Evolutionary conservation across 1,139 yeast genomes (phyloP), one percentile per base, ranked within the genome.

Genomic region (Lodderomyces margitis): DNA sequence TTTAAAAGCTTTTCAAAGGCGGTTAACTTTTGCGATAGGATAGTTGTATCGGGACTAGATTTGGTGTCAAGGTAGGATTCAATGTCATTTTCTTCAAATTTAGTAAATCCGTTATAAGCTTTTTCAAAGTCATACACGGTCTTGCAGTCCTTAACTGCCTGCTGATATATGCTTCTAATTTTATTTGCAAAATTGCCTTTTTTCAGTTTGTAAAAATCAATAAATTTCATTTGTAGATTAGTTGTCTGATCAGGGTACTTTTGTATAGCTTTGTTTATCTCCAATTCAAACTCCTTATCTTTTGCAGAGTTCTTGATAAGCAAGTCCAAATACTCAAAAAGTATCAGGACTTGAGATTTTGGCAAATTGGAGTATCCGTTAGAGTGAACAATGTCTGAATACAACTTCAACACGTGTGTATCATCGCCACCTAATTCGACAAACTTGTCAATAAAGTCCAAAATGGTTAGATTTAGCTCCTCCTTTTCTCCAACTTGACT

Each of bases 241-340:
- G 82, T 78, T 34, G 64, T 56, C 50, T 84, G 89, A 50, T 83
- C 89, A 0, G 88, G 81, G 52, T 76, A 86, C 42, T 68, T 69
- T 2, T 45, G 38, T 1, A 76, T 42, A 15, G 50, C 50, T 15
- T 36, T 14, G 7, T 23, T 17, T 7, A 51, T 30, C 5, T 43
- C 14, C 8, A 32, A 30, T 23, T 45, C 51, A 39, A 48, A 41
- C 3, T 34, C 30, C 5, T 28, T 9, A 1, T 33, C 35, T 11
- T 42, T 35, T 4, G 27, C 28, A 6, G 21, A 20, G 7, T 17
- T 23, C 6, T 37, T 21, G 3, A 70, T 65, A 12, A 82, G 47
- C 19, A 71, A 48, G 27, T 75, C 78, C 6, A 80, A 60, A 52
- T 77, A 75, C 10, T 73, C 75, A 3, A 69, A 52, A 70, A 79